A percentile compares a stretch with the other conserved stretches of the same genome.
phyloP scores from a whole-genome alignment of 139 green algal species.

The Chlorella sorokiniana region DNA sequence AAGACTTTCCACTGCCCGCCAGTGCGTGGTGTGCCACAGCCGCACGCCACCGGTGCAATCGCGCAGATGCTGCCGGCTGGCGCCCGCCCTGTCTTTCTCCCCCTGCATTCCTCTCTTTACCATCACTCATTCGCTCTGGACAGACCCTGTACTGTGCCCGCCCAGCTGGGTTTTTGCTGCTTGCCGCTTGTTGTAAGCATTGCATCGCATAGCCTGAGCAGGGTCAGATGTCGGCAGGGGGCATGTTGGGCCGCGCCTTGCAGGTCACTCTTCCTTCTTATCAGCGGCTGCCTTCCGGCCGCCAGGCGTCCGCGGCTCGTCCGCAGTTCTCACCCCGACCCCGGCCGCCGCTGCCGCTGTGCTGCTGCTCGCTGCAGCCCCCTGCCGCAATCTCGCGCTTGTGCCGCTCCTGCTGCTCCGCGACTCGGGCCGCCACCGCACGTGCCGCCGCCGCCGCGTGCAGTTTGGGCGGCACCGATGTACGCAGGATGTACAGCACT shows the following conservation, averaged over 20 bases:
- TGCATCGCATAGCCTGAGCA: too few relatives aligned
- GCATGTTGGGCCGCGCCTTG: too few relatives aligned
- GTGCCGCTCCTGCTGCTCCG: conserved; percentile 11
- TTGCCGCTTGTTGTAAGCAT: conserved; percentile 1
- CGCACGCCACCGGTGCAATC: too few relatives aligned
- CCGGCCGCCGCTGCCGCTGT: background rate
- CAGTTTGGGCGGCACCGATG: conserved; percentile 39
- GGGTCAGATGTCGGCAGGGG: too few relatives aligned
- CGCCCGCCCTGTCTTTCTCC: background rate
- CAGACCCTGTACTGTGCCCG: background rate
- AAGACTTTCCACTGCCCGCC: too few relatives aligned
- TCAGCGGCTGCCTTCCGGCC: background rate
- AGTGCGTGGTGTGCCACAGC: too few relatives aligned
- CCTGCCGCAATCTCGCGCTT: background rate
- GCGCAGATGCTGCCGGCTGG: too few relatives aligned
- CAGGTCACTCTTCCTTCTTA: background rate
- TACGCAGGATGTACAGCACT: conserved; percentile 68
- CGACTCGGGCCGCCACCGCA: background rate
- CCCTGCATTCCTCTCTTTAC: background rate
- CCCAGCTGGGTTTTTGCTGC: background rate
- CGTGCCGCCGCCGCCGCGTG: conserved; percentile 2
- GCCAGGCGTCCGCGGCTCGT: background rate
- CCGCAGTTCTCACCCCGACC: too few relatives aligned
- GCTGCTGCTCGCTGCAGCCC: background rate
- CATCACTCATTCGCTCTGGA: background rate